Conservation (phyloP, 2,329 filamentous ascomycete genomes). For the Neopestalotiopsis clavispora region DNA sequence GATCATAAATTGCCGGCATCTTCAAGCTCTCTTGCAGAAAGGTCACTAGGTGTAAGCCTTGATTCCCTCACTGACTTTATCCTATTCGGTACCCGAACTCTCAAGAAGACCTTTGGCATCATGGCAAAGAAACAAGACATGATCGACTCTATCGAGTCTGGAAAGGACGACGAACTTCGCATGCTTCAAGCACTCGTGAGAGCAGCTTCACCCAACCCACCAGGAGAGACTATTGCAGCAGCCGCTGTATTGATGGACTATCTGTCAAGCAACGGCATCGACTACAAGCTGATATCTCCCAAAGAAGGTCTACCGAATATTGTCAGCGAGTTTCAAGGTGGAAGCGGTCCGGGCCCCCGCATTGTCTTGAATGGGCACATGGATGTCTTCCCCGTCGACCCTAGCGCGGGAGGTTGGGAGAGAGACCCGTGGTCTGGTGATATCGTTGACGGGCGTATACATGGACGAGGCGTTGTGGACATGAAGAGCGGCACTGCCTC, state of each 20-base stretch:
- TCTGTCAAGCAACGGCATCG: neutral
- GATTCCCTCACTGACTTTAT: neutral
- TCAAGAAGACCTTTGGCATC: neutral
- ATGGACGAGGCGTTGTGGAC: slow-evolving; percentile 6
- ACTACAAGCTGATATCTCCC: neutral
- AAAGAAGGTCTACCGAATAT: neutral
- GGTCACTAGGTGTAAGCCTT: neutral
- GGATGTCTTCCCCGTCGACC: slow-evolving; percentile 3
- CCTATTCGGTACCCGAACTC: neutral
- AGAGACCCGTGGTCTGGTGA: slow-evolving; percentile 10
- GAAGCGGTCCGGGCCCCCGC: neutral
- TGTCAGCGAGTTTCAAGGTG: slow-evolving; percentile 5
- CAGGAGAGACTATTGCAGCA: neutral
- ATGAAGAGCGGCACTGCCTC: slow-evolving; percentile 12
- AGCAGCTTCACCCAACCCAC: slow-evolving; percentile 10
- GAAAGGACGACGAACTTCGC: neutral
- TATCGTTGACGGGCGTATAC: neutral
- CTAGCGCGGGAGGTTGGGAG: neutral
- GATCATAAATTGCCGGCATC: neutral
- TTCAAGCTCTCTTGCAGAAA: neutral
- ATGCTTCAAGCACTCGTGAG: slow-evolving; percentile 4
- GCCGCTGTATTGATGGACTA: slow-evolving; percentile 2
- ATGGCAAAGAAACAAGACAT: neutral
- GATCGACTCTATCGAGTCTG: neutral
- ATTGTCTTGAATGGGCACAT: slow-evolving; percentile 4